phyloP scores from a whole-genome alignment of 2,329 filamentous ascomycete genomes.

The Talaromyces marneffei region DNA sequence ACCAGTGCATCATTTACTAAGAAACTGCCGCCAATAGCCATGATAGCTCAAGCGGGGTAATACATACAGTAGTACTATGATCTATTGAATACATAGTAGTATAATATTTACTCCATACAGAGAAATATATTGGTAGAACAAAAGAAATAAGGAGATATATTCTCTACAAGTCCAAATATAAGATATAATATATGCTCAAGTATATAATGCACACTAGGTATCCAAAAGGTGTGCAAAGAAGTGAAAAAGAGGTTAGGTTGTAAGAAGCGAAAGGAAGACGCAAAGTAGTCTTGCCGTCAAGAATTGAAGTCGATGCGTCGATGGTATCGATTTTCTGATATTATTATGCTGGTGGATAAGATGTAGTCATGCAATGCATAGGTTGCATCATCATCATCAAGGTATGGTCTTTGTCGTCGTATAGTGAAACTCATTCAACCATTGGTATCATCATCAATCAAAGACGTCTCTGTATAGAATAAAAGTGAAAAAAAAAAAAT shows the following conservation, averaged over 20 bases:
- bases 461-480: background rate
- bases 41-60: background rate
- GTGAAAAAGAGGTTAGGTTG: background rate
- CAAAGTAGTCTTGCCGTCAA: background rate
- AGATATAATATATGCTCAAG: background rate
- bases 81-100: too few species aligned
- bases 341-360: constrained; percentile 1
- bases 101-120: too few species aligned
- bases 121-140: too few species aligned
- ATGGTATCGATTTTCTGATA: constrained; percentile 1
- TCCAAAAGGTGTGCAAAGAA: background rate
- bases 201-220: background rate
- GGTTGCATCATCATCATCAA: background rate
- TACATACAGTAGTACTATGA: background rate
- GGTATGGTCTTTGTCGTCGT: constrained; percentile 1
- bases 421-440: constrained; percentile 3
- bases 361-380: constrained; percentile 3
- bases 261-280: background rate
- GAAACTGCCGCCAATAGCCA: background rate
- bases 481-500: background rate
- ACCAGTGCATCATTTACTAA: constrained; percentile 6
- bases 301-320: background rate
- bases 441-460: constrained; percentile 10
- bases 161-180: background rate
- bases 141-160: background rate